Conservation (phyloP, 495 filamentous ascomycete genomes). For the Penicillium samsonianum region DNA sequence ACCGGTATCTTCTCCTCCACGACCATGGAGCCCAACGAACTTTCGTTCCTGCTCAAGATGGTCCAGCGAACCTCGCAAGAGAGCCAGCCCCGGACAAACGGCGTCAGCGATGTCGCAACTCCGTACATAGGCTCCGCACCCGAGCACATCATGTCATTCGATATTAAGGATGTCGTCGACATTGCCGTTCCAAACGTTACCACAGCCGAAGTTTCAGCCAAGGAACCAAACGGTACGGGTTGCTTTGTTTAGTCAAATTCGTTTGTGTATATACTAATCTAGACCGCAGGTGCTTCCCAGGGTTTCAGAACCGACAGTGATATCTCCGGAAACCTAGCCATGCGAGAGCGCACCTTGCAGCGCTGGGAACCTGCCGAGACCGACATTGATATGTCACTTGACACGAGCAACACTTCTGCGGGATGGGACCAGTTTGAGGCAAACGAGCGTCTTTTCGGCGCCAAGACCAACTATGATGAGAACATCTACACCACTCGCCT, state of each 20-base stretch:
- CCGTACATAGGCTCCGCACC: conserved; percentile 62
- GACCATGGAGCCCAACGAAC: conserved; percentile 56
- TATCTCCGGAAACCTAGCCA: conserved; percentile 72
- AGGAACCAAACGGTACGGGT: conserved; percentile 67
- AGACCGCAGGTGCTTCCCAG: conserved; percentile 45
- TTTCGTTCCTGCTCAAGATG: conserved; percentile 78
- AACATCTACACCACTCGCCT: conserved; percentile 91
- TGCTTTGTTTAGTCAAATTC: background rate
- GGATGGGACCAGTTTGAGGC: conserved; percentile 94
- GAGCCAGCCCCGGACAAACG: conserved; percentile 56
- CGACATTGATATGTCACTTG: conserved; percentile 67
- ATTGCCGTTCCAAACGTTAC: conserved; percentile 60
- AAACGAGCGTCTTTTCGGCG: conserved; percentile 84
- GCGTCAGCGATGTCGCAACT: conserved; percentile 47
- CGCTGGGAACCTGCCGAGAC: conserved; percentile 76
- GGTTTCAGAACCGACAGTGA: conserved; percentile 85
- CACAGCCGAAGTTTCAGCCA: conserved; percentile 50
- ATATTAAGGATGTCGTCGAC: conserved; percentile 73
- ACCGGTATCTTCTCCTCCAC: conserved; percentile 68
- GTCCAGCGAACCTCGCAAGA: conserved; percentile 61
- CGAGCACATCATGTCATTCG: conserved; percentile 75
- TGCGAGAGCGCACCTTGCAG: conserved; percentile 75
- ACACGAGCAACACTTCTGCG: conserved; percentile 47
- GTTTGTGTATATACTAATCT: conserved; percentile 9
- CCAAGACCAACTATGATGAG: conserved; percentile 87